Percentiles rank a stretch among this genome's conserved stretches.
phyloP scores from a whole-genome alignment of 2,329 filamentous ascomycete species.

The Aureobasidium sp. region DNA sequence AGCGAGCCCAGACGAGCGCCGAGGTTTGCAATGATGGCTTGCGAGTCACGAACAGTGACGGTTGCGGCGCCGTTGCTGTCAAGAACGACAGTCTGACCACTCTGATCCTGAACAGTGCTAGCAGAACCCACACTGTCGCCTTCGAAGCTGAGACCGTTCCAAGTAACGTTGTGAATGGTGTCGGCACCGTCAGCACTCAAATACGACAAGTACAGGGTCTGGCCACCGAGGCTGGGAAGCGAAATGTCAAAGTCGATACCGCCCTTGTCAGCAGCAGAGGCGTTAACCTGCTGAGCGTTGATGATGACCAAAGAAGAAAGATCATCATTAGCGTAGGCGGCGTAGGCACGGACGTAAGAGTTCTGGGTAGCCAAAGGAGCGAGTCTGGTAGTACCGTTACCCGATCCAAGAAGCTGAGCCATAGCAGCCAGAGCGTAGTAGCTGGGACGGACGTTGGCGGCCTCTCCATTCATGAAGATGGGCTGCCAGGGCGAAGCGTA shows the following conservation, averaged over 20 bases:
- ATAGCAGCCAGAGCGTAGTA: slow-evolving; percentile 47
- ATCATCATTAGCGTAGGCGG: slow-evolving; percentile 36
- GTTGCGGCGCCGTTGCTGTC: slow-evolving; percentile 28
- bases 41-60: slow-evolving; percentile 35
- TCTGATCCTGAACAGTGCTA: slow-evolving; percentile 25
- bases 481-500: slow-evolving; percentile 45
- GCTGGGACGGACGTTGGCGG: slow-evolving; percentile 36
- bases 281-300: slow-evolving; percentile 39
- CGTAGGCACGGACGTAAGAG: slow-evolving; percentile 33
- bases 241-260: slow-evolving; percentile 36
- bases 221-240: slow-evolving; percentile 31
- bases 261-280: slow-evolving; percentile 30
- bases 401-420: slow-evolving; percentile 41
- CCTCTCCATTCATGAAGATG: slow-evolving; percentile 26
- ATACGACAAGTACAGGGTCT: slow-evolving; percentile 40
- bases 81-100: slow-evolving; percentile 26
- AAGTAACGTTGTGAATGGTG: slow-evolving; percentile 35
- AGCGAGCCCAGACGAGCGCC: slow-evolving; percentile 30
- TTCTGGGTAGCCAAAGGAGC: slow-evolving; percentile 26
- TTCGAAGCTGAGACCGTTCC: slow-evolving; percentile 42
- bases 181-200: slow-evolving; percentile 41
- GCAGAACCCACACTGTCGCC: slow-evolving; percentile 33
- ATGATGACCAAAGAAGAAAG: slow-evolving; percentile 39
- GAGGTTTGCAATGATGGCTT: slow-evolving; percentile 41
- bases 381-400: slow-evolving; percentile 39